Conservation (phyloP, 495 filamentous ascomycete genomes). For the Xylaria sp. region DNA sequence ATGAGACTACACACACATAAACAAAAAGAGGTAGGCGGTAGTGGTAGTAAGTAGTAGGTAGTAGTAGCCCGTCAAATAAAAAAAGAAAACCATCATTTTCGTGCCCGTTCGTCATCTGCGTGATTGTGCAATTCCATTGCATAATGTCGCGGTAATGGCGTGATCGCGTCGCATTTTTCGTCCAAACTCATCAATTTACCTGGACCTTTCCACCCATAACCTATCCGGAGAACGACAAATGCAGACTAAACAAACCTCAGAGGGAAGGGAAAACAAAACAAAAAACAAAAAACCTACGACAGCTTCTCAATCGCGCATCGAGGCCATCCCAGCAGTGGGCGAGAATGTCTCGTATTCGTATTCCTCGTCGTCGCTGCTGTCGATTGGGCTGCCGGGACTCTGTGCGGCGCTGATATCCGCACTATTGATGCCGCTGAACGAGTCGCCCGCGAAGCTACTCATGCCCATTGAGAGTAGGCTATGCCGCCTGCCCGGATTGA, state of each 20-base stretch:
- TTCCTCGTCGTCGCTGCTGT: slow-evolving; percentile 55
- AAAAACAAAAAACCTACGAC: slow-evolving; percentile 18
- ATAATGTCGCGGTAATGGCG: slow-evolving; percentile 44
- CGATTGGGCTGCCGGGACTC: slow-evolving; percentile 50
- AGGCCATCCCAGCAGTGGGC: slow-evolving; percentile 39
- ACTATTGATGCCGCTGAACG: slow-evolving; percentile 43
- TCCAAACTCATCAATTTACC: slow-evolving; percentile 27
- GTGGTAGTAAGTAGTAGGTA: not conserved
- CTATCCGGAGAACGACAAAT: slow-evolving; percentile 27
- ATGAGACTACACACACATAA: slow-evolving; percentile 24
- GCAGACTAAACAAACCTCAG: slow-evolving; percentile 17
- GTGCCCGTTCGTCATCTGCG: slow-evolving; percentile 15
- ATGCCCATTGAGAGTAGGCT: slow-evolving; percentile 42
- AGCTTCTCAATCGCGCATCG: slow-evolving; percentile 35
- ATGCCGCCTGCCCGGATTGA: slow-evolving; percentile 46
- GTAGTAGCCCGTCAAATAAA: slow-evolving; percentile 1
- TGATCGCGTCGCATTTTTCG: slow-evolving; percentile 41
- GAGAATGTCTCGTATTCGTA: slow-evolving; percentile 48
- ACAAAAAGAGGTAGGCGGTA: slow-evolving; percentile 3
- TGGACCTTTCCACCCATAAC: not conserved
- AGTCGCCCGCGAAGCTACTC: slow-evolving; percentile 30
- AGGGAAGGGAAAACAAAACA: slow-evolving; percentile 17
- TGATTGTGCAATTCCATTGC: slow-evolving; percentile 36
- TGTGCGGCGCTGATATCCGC: slow-evolving; percentile 51
- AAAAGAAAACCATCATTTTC: slow-evolving; percentile 23